Percentiles rank a stretch among this genome's conserved stretches.
These are phyloP conservation scores for Diutina scorzettiae DNA, from an alignment of 1,139 yeast species.

Conservation along the genomic window DNA sequence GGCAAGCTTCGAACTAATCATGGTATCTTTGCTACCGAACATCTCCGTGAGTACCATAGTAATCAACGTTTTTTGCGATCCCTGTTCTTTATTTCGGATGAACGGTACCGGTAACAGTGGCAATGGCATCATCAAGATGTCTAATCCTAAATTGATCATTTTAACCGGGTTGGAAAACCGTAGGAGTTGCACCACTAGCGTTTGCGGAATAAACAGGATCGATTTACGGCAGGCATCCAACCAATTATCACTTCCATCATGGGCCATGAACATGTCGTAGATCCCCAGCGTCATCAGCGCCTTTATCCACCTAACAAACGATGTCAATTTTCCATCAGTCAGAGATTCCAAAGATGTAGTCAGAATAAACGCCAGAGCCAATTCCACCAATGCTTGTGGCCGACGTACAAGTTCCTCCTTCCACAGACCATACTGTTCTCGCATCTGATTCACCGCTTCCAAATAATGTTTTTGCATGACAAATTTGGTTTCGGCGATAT, in stretches of 20 bases:
- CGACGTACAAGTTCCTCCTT: background rate
- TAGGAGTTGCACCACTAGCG: constrained; percentile 60
- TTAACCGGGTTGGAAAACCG: constrained; percentile 79
- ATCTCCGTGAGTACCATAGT: background rate
- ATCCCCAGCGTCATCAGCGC: constrained; percentile 14
- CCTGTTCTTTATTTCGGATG: constrained; percentile 9
- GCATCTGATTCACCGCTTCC: background rate
- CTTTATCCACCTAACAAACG: background rate
- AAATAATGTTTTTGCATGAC: background rate
- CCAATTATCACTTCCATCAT: constrained; percentile 67
- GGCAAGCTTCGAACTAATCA: constrained; percentile 26
- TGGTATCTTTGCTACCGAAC: background rate
- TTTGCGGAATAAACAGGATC: constrained; percentile 69
- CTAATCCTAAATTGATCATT: constrained; percentile 66
- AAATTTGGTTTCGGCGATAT: background rate
- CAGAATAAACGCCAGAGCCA: background rate
- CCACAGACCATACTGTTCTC: background rate
- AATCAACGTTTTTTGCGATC: constrained; percentile 19
- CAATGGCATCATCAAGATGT: constrained; percentile 41
- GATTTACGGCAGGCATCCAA: constrained; percentile 55
- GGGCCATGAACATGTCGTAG: constrained; percentile 67
- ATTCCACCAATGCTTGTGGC: background rate
- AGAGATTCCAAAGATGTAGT: no score
- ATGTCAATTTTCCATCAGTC: background rate
- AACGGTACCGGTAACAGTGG: background rate